phyloP scores from a whole-genome alignment of 805 yeast species.

The Saturnispora kantuleensis region DNA sequence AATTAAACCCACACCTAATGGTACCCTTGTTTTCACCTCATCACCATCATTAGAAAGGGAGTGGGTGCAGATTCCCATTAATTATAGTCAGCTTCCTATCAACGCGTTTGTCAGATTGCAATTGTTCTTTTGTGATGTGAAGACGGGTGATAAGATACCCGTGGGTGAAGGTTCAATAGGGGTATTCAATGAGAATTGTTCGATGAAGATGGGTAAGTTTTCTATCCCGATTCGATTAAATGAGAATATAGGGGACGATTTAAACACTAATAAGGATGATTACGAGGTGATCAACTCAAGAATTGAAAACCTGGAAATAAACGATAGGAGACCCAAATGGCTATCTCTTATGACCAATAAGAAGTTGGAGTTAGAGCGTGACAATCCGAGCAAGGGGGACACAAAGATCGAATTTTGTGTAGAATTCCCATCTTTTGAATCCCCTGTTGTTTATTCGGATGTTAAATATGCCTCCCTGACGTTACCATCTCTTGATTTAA shows the following conservation, averaged over 20 bases:
- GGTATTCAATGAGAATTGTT: constrained; percentile 37
- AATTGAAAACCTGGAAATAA: constrained; percentile 11
- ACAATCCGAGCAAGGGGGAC: constrained; percentile 22
- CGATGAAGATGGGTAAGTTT: constrained; percentile 40
- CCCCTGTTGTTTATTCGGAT: constrained; percentile 65
- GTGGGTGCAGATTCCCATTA: constrained; percentile 65
- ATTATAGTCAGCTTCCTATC: constrained; percentile 59
- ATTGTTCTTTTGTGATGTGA: constrained; percentile 54
- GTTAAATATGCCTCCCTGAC: constrained; percentile 31
- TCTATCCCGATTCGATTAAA: constrained; percentile 41
- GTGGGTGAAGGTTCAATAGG: constrained; percentile 55
- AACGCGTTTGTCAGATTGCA: constrained; percentile 50
- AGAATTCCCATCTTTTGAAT: constrained; percentile 56
- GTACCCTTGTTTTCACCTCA: background rate
- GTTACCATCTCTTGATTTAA: constrained; percentile 21
- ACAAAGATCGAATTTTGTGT: constrained; percentile 21
- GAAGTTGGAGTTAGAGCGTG: constrained; percentile 35
- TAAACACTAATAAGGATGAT: background rate
- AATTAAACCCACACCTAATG: background rate
- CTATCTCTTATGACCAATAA: constrained; percentile 47
- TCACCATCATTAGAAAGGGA: constrained; percentile 20
- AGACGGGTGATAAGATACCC: constrained; percentile 35
- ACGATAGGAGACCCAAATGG: constrained; percentile 43
- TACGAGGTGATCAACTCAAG: background rate
- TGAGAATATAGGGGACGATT: background rate